Evolutionary conservation across 2,329 filamentous ascomycete genomes (phyloP).

Genomic region (Ophidiomyces ophidiicola): DNA sequence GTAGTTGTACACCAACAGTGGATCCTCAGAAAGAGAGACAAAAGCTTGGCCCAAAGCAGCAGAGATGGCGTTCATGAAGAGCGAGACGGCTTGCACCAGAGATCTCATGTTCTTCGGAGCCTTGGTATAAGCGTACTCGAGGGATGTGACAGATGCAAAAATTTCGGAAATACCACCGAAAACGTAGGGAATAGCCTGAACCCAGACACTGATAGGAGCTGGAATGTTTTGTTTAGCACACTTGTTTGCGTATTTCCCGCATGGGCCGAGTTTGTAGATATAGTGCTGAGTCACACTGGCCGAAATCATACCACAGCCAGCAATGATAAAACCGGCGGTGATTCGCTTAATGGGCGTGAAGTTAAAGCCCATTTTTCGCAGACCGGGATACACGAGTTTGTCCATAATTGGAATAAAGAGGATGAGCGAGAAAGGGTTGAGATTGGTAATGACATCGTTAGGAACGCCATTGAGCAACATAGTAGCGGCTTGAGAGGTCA

Average conservation of each 20-base stretch:
- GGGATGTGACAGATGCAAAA: conserved; percentile 48
- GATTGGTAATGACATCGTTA: conserved; percentile 45
- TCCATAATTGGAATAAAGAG: conserved; percentile 45
- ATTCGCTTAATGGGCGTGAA: conserved; percentile 46
- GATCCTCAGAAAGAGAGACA: conserved; percentile 49
- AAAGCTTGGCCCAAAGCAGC: conserved; percentile 60
- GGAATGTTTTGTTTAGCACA: conserved; percentile 38
- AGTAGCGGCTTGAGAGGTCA: conserved; percentile 44
- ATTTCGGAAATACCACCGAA: conserved; percentile 48
- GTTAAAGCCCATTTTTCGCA: conserved; percentile 36
- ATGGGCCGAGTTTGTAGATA: conserved; percentile 50
- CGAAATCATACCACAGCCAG: conserved; percentile 38
- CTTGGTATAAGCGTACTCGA: conserved; percentile 68
- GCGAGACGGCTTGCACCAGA: conserved; percentile 55
- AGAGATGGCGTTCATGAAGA: conserved; percentile 59
- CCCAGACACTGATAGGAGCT: conserved; percentile 53
- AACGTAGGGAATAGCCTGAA: conserved; percentile 39
- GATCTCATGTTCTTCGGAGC: conserved; percentile 70
- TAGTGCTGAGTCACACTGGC: conserved; percentile 40
- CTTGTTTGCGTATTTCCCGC: conserved; percentile 44
- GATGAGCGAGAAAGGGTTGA: conserved; percentile 43
- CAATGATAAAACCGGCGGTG: conserved; percentile 39
- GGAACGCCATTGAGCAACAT: conserved; percentile 42
- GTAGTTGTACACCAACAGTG: conserved; percentile 62
- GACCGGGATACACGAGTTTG: conserved; percentile 39